Evolutionary conservation across 208 protist species (phyloP), one percentile per base, ranked within the genome.

Genomic region (Trypanosoma lewisi): DNA sequence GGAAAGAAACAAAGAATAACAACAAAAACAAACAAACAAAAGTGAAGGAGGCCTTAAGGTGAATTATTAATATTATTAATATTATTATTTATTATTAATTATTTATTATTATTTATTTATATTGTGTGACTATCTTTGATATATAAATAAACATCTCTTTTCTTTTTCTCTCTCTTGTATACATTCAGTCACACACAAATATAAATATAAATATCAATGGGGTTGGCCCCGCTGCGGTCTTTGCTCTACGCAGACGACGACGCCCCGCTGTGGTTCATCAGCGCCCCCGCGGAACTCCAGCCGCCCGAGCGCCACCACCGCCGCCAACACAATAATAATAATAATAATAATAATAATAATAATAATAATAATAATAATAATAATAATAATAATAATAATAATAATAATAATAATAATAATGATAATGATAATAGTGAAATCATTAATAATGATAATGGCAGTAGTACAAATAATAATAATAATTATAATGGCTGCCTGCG

Each of bases 221-320:
- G 60, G 23, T n/a, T 66, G n/a, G 48, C 60, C n/a, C 49, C 60
- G 4, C 23, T 39, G 14, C 28, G 60, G n/a, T 25, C 23, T 33
- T 7, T 49, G 33, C 37, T 66, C 17, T 48, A 66, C 49, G 23
- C 4, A 6, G 50, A 27, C 2, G 21, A 14, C 9, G 60, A 66
- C 21, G 30, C 60, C 48, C 49, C 49, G 21, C 50, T 66, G 19
- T 66, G 60, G 60, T 30, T 66, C 49, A 44, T 66, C 25, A 64
- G 59, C 45, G 17, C 48, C n/a, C 60, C 50, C 11, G n/a, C 49
- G 12, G 50, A 66, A 25, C 17, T 52, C 2, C 23, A 50, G 8
- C 9, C 51, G 23, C 27, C 21, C 21, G 7, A 19, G 6, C 52
- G 6, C 23, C 12, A 19, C 7, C 12, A 8, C 7, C 9, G 12